Conservation (phyloP, 306 rosid genomes). For the Vicia faba region DNA sequence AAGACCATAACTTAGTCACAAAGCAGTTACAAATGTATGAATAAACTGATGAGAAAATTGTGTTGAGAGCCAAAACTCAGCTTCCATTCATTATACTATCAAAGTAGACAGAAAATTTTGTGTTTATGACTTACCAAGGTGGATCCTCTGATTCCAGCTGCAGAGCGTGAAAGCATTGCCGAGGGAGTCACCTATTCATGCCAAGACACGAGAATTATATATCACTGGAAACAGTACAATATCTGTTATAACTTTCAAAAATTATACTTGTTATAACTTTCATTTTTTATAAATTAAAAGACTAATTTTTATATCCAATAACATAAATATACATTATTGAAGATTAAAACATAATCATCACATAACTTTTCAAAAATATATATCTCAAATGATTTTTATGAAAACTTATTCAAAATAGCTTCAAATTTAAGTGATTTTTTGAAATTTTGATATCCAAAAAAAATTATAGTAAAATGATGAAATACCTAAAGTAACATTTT, state of each 20-base stretch:
- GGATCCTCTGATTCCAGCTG: constrained; percentile 93
- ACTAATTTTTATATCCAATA: no score
- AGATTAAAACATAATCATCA: no score
- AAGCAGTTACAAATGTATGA: constrained; percentile 20
- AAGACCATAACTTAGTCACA: constrained; percentile 13
- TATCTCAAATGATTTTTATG: no score
- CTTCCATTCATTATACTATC: constrained; percentile 15
- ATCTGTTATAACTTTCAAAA: constrained; percentile 8
- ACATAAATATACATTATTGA: no score
- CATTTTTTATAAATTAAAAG: no score
- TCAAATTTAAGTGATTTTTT: no score
- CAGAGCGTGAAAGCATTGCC: constrained; percentile 90
- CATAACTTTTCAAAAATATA: no score
- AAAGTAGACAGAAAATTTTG: constrained; percentile 1
- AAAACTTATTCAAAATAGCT: no score
- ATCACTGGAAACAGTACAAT: constrained; percentile 21
- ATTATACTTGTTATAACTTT: constrained; percentile 7
- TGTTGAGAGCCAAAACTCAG: background rate
- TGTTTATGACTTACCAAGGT: constrained; percentile 66
- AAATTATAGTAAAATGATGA: no score
- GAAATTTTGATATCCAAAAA: no score
- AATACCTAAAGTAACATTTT: no score
- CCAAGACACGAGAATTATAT: constrained; percentile 22
- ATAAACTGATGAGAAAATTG: background rate
- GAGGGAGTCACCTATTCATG: constrained; percentile 81